Evolutionary conservation across 208 protist species (phyloP).

Genomic region (Crithidia acanthocephali): DNA sequence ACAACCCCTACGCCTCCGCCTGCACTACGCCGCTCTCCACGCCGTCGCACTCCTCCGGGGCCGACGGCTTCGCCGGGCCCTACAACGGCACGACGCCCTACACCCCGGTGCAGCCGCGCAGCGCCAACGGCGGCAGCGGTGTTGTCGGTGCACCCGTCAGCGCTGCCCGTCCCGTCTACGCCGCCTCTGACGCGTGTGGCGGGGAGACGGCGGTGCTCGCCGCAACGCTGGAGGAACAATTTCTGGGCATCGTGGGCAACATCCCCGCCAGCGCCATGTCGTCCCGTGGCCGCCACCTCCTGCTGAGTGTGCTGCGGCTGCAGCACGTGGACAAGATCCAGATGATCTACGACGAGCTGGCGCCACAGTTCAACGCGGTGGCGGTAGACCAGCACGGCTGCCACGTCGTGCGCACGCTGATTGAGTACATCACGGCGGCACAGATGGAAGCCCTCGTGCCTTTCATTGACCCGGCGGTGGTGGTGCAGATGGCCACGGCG

Average conservation of each 20-base stretch:
- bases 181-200: slow-evolving; percentile 13
- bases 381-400: slow-evolving; percentile 72
- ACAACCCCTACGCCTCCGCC: slow-evolving; percentile 80
- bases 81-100: not conserved
- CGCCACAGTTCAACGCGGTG: slow-evolving; percentile 61
- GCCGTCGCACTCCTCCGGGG: slow-evolving; percentile 31
- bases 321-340: slow-evolving; percentile 62
- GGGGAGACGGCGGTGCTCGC: slow-evolving; percentile 29
- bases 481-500: slow-evolving; percentile 47
- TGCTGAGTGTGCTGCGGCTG: slow-evolving; percentile 60
- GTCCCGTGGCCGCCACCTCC: slow-evolving; percentile 51
- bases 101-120: not conserved
- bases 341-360: slow-evolving; percentile 65
- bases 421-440: slow-evolving; percentile 57
- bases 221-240: slow-evolving; percentile 51
- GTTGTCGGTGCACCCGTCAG: not conserved
- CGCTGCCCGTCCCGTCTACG: slow-evolving; percentile 13
- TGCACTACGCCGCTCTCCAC: slow-evolving; percentile 14
- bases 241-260: slow-evolving; percentile 45
- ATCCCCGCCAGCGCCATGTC: slow-evolving; percentile 60
- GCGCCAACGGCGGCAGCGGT: not conserved
- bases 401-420: slow-evolving; percentile 73
- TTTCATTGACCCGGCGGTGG: slow-evolving; percentile 40
- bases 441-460: slow-evolving; percentile 57
- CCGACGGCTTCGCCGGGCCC: slow-evolving; percentile 22